Evolutionary conservation across 2,329 filamentous ascomycete genomes (phyloP).

Genomic region (Paracorniculantispora psalliotae): DNA sequence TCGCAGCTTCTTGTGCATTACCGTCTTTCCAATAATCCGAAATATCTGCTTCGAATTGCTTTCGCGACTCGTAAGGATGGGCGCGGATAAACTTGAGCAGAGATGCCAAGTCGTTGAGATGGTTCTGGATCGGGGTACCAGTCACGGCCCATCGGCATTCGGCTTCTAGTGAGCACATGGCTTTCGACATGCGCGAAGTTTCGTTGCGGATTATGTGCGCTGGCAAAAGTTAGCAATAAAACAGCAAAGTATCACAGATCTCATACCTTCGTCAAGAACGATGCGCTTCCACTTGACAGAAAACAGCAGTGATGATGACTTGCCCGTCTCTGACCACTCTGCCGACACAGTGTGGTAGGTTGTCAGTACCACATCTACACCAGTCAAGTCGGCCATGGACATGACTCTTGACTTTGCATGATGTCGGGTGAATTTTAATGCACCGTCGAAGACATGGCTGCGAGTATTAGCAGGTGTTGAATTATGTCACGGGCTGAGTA

Average conservation of each 20-base stretch:
- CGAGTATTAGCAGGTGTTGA: background rate
- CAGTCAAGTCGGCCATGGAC: background rate
- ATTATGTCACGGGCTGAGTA: no score
- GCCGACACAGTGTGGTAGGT: slow-evolving; percentile 37
- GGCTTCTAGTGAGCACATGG: slow-evolving; percentile 31
- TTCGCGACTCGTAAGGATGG: slow-evolving; percentile 34
- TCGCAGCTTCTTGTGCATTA: slow-evolving; percentile 30
- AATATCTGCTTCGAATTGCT: slow-evolving; percentile 35
- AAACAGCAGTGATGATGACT: slow-evolving; percentile 12
- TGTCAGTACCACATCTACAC: slow-evolving; percentile 29
- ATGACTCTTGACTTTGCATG: background rate
- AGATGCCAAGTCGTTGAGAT: slow-evolving; percentile 33
- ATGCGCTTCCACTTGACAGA: background rate
- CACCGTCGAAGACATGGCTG: background rate
- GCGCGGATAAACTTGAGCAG: slow-evolving; percentile 38
- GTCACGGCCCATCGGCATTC: slow-evolving; percentile 40
- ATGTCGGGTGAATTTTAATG: background rate
- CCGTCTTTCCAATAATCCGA: slow-evolving; percentile 34
- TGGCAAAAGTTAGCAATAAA: slow-evolving; percentile 19
- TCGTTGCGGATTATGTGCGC: slow-evolving; percentile 38
- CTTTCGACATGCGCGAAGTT: slow-evolving; percentile 29
- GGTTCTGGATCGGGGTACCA: slow-evolving; percentile 45
- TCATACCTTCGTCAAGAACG: slow-evolving; percentile 15
- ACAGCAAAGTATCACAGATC: no score
- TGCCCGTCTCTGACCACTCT: slow-evolving; percentile 26